Evolutionary conservation across 73 alveolate species (phyloP).

Genomic region (Paramecium caudatum): DNA sequence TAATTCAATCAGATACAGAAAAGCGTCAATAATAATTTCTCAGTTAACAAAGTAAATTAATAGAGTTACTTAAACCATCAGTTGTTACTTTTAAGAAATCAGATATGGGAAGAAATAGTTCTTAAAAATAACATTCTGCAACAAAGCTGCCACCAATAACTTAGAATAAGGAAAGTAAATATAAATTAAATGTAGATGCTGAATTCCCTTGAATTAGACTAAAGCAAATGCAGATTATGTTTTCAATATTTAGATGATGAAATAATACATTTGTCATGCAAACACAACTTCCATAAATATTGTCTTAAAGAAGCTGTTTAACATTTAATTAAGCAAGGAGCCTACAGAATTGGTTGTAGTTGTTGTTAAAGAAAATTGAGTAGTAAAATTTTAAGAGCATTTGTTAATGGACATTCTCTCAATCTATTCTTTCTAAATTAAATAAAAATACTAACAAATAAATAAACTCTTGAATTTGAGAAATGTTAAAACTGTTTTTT

Average conservation of each 20-base stretch:
- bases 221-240: conserved; percentile 13
- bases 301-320: background rate
- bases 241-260: background rate
- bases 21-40: background rate
- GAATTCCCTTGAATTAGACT: background rate
- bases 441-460: conserved; percentile 1
- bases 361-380: background rate
- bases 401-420: background rate
- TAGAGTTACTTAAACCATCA: conserved; percentile 24
- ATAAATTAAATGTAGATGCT: background rate
- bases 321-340: background rate
- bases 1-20: background rate
- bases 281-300: background rate
- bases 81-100: conserved; percentile 11
- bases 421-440: conserved; percentile 3
- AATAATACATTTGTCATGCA: background rate
- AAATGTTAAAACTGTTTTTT: conserved; percentile 28
- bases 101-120: background rate
- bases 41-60: conserved; percentile 3
- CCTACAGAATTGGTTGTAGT: background rate
- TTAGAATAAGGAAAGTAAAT: background rate
- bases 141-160: background rate
- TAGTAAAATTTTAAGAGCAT: background rate
- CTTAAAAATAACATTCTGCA: background rate
- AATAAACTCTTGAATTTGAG: background rate